Conservation (phyloP, 768 basidiomycete species). For the Amanita inopinata region DNA sequence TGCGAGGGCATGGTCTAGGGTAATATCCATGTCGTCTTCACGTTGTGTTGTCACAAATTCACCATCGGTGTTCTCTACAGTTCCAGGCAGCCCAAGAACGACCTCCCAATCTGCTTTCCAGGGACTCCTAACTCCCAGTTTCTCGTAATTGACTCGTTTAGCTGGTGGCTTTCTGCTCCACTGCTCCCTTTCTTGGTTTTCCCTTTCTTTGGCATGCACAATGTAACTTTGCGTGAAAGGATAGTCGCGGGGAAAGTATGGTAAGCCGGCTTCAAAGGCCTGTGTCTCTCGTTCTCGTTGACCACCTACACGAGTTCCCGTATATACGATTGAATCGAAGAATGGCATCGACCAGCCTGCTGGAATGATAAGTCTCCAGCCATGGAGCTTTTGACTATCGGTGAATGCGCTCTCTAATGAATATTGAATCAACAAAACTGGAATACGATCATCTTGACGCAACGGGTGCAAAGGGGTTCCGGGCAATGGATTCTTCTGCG, state of each 20-base stretch:
- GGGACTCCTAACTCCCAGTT: constrained; percentile 55
- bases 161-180: constrained; percentile 85
- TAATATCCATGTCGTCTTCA: constrained; percentile 24
- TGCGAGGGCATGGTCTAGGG: constrained; percentile 12
- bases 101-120: constrained; percentile 72
- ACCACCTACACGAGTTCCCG: constrained; percentile 78
- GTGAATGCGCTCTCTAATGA: constrained; percentile 38
- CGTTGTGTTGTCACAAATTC: constrained; percentile 51
- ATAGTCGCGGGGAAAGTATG: constrained; percentile 79
- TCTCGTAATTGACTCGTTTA: constrained; percentile 67
- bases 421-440: constrained; percentile 75
- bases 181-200: constrained; percentile 37
- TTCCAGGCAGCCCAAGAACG: constrained; percentile 41
- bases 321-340: constrained; percentile 70
- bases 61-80: constrained; percentile 11
- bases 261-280: constrained; percentile 66
- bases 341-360: constrained; percentile 90
- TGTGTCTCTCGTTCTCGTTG: constrained; percentile 78
- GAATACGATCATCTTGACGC: constrained; percentile 75
- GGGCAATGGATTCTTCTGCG: constrained; percentile 58
- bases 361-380: constrained; percentile 84
- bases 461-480: constrained; percentile 60
- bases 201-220: constrained; percentile 37
- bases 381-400: constrained; percentile 47
- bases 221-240: constrained; percentile 49